Conservation (phyloP, 495 filamentous ascomycete genomes). For the Aspergillus sparsus region DNA sequence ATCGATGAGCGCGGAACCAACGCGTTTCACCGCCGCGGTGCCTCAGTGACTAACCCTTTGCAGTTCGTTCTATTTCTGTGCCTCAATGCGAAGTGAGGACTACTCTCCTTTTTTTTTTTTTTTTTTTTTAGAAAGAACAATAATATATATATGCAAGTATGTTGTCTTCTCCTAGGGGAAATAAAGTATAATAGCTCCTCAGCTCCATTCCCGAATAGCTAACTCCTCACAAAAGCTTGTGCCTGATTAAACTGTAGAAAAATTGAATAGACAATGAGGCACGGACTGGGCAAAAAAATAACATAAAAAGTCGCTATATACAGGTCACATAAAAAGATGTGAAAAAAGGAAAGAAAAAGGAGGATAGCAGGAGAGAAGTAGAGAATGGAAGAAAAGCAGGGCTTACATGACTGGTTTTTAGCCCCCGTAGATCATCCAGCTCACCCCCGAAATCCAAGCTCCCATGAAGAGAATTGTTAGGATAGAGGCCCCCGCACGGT, state of each 20-base stretch:
- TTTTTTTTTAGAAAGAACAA: too few relatives aligned
- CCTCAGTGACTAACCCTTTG: not conserved
- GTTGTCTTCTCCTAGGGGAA: not conserved
- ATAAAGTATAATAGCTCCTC: not conserved
- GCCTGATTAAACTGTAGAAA: not conserved
- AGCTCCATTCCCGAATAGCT: not conserved
- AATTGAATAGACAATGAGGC: not conserved
- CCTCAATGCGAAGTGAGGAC: too few relatives aligned
- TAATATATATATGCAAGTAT: too few relatives aligned
- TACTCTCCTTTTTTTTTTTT: too few relatives aligned
- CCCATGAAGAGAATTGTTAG: slow-evolving; percentile 59
- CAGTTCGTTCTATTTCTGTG: too few relatives aligned
- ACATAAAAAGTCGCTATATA: not conserved
- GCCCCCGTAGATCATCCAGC: slow-evolving; percentile 46
- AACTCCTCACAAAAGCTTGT: not conserved
- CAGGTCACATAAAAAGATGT: not conserved
- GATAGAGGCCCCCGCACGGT: slow-evolving; percentile 65
- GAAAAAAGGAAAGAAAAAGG: not conserved
- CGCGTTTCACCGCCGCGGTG: slow-evolving; percentile 16
- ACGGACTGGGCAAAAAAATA: too few relatives aligned
- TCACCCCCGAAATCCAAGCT: slow-evolving; percentile 50
- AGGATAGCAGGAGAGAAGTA: not conserved
- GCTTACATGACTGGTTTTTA: slow-evolving; percentile 12
- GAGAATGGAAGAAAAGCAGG: slow-evolving; percentile 12
- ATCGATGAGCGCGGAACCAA: slow-evolving; percentile 4